Conservation (phyloP, 2,329 filamentous ascomycete genomes). For the Sarocladiaceae sp. region DNA sequence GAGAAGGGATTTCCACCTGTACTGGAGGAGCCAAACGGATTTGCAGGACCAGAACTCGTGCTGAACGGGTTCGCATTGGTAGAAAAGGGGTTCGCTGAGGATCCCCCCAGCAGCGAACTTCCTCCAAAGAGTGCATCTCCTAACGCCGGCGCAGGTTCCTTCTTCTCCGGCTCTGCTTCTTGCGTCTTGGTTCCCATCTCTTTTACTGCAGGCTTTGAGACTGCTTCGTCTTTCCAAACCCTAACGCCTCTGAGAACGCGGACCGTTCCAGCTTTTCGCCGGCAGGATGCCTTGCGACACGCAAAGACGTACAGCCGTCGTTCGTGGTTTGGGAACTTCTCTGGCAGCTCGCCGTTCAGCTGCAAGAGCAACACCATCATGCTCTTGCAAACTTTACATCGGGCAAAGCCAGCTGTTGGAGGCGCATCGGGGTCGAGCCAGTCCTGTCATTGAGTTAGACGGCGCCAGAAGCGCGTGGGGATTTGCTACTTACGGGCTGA, state of each 20-base stretch:
- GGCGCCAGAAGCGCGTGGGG: neutral
- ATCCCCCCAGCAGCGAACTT: constrained; percentile 15
- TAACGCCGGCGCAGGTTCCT: constrained; percentile 37
- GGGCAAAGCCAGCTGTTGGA: constrained; percentile 70
- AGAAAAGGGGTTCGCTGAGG: constrained; percentile 54
- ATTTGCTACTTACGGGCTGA: constrained; percentile 58
- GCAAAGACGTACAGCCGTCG: constrained; percentile 81
- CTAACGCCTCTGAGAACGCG: constrained; percentile 66
- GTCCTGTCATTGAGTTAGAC: constrained; percentile 43
- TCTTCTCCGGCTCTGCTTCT: constrained; percentile 25
- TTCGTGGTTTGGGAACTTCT: constrained; percentile 80
- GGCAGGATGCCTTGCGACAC: constrained; percentile 72
- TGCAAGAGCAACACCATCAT: constrained; percentile 82
- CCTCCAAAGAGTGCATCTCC: constrained; percentile 65
- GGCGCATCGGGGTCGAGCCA: constrained; percentile 72
- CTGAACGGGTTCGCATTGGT: constrained; percentile 44
- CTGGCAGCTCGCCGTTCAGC: constrained; percentile 83
- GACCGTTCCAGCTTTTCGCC: constrained; percentile 75
- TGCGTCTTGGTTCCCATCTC: constrained; percentile 25
- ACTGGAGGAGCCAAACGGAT: constrained; percentile 23
- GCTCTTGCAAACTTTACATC: constrained; percentile 81
- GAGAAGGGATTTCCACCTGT: constrained; percentile 22
- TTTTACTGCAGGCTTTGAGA: constrained; percentile 15
- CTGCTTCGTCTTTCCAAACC: constrained; percentile 35
- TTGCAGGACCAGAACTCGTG: constrained; percentile 19